Base-by-base conservation (phyloP, 129 eudicot genomes). In the Rutidosis leptorrhynchoides region DNA sequence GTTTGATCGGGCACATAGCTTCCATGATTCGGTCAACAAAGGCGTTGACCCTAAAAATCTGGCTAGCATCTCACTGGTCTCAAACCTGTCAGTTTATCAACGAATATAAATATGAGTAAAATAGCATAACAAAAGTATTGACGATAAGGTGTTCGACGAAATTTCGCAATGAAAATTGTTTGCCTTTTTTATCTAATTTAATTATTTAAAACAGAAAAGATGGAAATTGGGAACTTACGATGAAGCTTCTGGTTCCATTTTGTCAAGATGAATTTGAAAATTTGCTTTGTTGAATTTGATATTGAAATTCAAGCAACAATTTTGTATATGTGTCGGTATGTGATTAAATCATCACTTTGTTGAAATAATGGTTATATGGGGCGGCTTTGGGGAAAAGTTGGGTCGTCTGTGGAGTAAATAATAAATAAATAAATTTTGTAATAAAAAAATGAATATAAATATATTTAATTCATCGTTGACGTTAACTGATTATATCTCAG, bases 21-120 rank as follows among this genome's bases (percentile, higher is more conserved):
- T 79, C 96, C 96, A 91, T 58, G 98, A 79, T 29, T 87, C 88
- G 46, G 74, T 63, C 20, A 91, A 62, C 32, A 91, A 56, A 8
- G 86, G 83, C 27, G 96, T 91, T 9, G 96, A 85, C 60, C 83
- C 90, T 69, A 91, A 54, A 51, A 83, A 81, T 2, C 71, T 79
- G 1, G 90, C 98, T 57, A 84, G 62, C 90, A 83, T 91, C 77
- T 91, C 98, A 46, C 90, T 87, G 1, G 86, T 82, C 85, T 90
- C 97, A 32, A 90, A 90, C 79, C 97, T 90, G 77, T 43, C 35
- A 61, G 11, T 53, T 49, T n/a, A 42, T 17, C 12, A 19, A 54
- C 30, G 26, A 64, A 22, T 11, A 11, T 72, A 12, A n/a, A 35
- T 19, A 21, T 6, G n/a, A n/a, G n/a, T 73, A 53, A 12, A 27